phyloP scores from a whole-genome alignment of 441 rosid genomes.

The Caryocar brasiliense region DNA sequence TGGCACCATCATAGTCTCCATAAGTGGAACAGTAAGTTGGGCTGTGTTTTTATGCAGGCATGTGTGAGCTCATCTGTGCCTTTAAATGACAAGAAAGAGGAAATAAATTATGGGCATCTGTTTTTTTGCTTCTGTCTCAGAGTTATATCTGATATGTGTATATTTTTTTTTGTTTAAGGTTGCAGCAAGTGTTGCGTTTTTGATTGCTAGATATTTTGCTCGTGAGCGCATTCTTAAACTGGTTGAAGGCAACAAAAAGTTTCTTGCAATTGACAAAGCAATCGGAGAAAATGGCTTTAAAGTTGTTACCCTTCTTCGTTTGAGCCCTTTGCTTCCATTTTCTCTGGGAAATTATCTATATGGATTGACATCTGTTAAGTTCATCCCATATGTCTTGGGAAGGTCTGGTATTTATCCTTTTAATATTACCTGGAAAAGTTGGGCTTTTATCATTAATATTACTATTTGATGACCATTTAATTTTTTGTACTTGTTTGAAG shows the following conservation, averaged over 20 bases:
- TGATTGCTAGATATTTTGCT: conserved; percentile 94
- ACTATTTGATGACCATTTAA: background rate
- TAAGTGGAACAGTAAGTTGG: conserved; percentile 86
- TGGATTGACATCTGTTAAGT: conserved; percentile 91
- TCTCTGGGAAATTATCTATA: conserved; percentile 89
- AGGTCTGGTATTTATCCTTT: conserved; percentile 40
- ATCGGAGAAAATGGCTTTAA: conserved; percentile 91
- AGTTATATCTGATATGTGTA: conserved; percentile 13
- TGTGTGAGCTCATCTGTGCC: no score
- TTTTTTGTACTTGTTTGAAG: background rate
- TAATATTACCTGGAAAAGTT: background rate
- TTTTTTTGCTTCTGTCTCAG: no score
- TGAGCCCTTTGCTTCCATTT: conserved; percentile 95
- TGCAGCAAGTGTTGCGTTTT: conserved; percentile 87
- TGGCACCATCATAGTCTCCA: conserved; percentile 93
- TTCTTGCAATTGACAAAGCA: conserved; percentile 94
- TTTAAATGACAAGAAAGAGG: no score
- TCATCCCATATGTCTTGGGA: conserved; percentile 81
- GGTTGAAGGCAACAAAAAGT: conserved; percentile 90
- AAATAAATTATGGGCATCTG: background rate
- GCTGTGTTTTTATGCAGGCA: no score
- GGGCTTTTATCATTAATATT: no score
- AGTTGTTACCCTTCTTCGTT: conserved; percentile 88
- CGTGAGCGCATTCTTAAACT: conserved; percentile 87
- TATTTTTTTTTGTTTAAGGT: conserved; percentile 39